These are phyloP conservation scores for Baudoinia panamericana DNA, from an alignment of 495 filamentous ascomycete species.

Conservation along the genomic window DNA sequence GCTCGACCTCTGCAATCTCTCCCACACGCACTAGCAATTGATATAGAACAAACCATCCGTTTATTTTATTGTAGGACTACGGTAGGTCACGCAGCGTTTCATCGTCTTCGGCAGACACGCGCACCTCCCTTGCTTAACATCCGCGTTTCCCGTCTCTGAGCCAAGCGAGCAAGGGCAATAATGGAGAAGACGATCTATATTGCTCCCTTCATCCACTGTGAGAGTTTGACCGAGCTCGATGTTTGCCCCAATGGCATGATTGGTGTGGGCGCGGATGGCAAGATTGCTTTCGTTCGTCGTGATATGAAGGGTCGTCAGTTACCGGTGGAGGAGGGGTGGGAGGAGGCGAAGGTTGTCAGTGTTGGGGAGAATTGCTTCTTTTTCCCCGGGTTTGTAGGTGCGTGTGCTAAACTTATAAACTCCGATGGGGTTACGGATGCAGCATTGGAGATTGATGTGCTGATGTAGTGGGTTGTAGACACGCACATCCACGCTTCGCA, in stretches of 20 bases:
- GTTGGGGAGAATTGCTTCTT: constrained; percentile 47
- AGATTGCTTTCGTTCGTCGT: constrained; percentile 46
- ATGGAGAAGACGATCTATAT: constrained; percentile 28
- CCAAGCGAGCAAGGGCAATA: no score
- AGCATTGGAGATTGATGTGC: not conserved
- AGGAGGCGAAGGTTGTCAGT: constrained; percentile 28
- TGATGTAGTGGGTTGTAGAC: constrained; percentile 33
- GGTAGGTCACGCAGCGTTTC: no score
- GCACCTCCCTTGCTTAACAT: no score
- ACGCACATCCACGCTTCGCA: constrained; percentile 91
- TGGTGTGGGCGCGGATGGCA: constrained; percentile 52
- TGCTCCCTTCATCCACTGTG: constrained; percentile 48
- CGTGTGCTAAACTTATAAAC: constrained; percentile 9
- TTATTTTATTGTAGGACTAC: no score
- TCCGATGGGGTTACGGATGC: not conserved
- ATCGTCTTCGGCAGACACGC: no score
- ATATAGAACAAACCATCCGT: no score
- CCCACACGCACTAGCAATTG: no score
- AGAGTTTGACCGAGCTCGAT: constrained; percentile 42
- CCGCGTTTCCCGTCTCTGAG: no score
- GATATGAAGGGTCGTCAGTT: constrained; percentile 28
- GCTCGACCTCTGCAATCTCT: no score
- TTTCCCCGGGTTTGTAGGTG: constrained; percentile 89
- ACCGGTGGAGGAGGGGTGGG: constrained; percentile 37
- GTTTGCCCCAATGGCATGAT: constrained; percentile 47